Conservation (phyloP, 1,284 basidiomycete genomes). For the Neonothopanus nambi region DNA sequence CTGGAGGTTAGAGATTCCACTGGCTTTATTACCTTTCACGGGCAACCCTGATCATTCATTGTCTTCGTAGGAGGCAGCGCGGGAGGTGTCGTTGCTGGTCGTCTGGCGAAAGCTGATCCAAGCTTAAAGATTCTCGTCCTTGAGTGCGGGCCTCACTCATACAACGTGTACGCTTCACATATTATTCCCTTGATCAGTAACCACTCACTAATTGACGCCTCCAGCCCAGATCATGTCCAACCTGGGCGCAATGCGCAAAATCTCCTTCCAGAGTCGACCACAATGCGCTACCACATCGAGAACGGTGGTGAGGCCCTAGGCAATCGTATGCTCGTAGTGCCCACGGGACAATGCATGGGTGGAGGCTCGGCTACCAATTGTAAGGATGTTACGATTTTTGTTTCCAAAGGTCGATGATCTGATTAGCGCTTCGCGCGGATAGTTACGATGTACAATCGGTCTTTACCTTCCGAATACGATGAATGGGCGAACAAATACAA, state of each 20-base stretch:
- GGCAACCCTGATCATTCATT: neutral
- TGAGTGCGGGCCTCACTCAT: constrained; percentile 39
- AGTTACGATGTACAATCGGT: too few relatives aligned
- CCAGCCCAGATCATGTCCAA: constrained; percentile 40
- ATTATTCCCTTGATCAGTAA: too few relatives aligned
- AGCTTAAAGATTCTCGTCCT: constrained; percentile 38
- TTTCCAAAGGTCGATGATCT: neutral
- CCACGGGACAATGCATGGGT: constrained; percentile 50
- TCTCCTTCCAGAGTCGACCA: constrained; percentile 33
- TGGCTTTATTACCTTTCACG: too few relatives aligned
- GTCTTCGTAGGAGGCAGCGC: constrained; percentile 38
- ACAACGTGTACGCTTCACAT: constrained; percentile 19
- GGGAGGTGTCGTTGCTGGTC: constrained; percentile 43
- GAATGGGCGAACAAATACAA: too few relatives aligned
- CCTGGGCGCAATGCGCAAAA: constrained; percentile 49
- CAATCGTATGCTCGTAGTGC: constrained; percentile 42
- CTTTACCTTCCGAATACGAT: too few relatives aligned
- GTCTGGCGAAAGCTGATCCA: constrained; percentile 42
- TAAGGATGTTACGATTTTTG: constrained; percentile 27
- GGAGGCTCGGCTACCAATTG: constrained; percentile 65
- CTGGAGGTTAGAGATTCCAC: neutral
- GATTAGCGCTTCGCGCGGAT: too few relatives aligned
- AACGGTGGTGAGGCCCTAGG: constrained; percentile 45
- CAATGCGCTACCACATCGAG: constrained; percentile 39
- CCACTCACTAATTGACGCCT: too few relatives aligned